A percentile compares a stretch with the other conserved stretches of the same genome.
Conservation (phyloP, 148 eudicot genomes). For the Bassia scoparia region DNA sequence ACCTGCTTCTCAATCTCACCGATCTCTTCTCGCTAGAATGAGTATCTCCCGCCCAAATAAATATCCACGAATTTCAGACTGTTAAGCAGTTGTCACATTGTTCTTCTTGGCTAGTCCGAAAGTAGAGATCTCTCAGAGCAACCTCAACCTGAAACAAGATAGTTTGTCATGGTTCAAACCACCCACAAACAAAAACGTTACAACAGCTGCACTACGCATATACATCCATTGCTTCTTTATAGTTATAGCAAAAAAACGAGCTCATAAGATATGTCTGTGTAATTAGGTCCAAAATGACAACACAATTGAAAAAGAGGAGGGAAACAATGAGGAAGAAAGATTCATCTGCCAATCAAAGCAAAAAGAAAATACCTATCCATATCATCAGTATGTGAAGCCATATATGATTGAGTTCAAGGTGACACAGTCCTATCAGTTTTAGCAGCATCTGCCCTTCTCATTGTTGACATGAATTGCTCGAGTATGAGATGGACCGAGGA, state of each 20-base stretch:
- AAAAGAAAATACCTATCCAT: conserved; percentile 69
- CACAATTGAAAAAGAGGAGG: not conserved
- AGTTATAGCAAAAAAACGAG: not conserved
- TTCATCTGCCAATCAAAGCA: not conserved
- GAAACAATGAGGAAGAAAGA: not conserved
- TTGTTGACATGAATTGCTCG: conserved; percentile 99
- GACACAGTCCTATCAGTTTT: conserved; percentile 85
- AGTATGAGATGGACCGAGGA: conserved; percentile 83
- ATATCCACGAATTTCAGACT: conserved; percentile 97
- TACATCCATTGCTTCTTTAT: not conserved
- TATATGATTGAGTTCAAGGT: conserved; percentile 96
- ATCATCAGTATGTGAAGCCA: conserved; percentile 96
- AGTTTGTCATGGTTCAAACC: not conserved
- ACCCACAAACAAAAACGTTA: not conserved
- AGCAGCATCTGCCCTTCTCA: conserved; percentile 96
- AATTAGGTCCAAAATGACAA: not conserved
- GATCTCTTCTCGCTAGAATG: conserved; percentile 96
- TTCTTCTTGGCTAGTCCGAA: conserved; percentile 98
- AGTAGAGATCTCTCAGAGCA: conserved; percentile 91
- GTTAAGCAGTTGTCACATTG: conserved; percentile 91
- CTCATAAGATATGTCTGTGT: not conserved
- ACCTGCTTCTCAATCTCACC: conserved; percentile 98
- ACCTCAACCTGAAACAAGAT: conserved; percentile 79
- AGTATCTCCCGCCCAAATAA: conserved; percentile 97
- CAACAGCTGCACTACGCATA: not conserved